Evolutionary conservation across 352 stramenopile species (phyloP).

Genomic region (Globisporangium lucens): DNA sequence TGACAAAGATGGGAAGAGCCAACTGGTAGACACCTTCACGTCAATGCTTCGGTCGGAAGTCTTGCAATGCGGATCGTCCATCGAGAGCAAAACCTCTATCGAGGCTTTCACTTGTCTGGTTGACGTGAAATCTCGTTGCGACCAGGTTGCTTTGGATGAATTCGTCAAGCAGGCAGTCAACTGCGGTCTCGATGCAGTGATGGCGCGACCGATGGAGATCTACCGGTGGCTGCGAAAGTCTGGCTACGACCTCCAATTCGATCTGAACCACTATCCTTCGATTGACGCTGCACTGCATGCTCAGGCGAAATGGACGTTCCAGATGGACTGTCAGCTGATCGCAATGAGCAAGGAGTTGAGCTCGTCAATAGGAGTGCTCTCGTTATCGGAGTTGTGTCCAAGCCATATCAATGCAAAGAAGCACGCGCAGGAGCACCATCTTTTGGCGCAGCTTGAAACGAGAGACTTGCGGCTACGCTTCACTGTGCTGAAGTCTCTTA

Average conservation of each 20-base stretch:
- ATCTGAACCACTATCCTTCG: slow-evolving; percentile 45
- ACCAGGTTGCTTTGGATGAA: slow-evolving; percentile 7
- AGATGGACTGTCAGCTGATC: slow-evolving; percentile 76
- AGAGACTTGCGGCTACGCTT: slow-evolving; percentile 62
- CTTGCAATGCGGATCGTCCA: slow-evolving; percentile 23
- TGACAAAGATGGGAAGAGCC: slow-evolving; percentile 4
- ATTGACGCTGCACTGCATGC: slow-evolving; percentile 38
- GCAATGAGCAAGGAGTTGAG: slow-evolving; percentile 38
- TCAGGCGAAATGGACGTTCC: slow-evolving; percentile 64
- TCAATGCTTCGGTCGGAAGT: slow-evolving; percentile 24
- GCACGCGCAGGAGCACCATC: slow-evolving; percentile 30
- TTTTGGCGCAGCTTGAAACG: slow-evolving; percentile 43
- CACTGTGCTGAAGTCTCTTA: slow-evolving; percentile 53
- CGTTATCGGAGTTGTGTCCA: slow-evolving; percentile 56
- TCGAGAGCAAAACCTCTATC: slow-evolving; percentile 30
- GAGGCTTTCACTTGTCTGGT: slow-evolving; percentile 28
- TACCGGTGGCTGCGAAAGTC: slow-evolving; percentile 43
- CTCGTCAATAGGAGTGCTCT: slow-evolving; percentile 50
- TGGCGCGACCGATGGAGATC: slow-evolving; percentile 27
- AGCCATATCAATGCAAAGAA: slow-evolving; percentile 43
- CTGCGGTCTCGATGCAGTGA: slow-evolving; percentile 17
- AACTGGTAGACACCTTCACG: slow-evolving; percentile 6
- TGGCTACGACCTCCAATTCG: slow-evolving; percentile 60
- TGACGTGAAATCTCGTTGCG: slow-evolving; percentile 17
- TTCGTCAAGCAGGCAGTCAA: slow-evolving; percentile 1